A percentile compares a stretch with the other conserved stretches of the same genome.
phyloP scores from a whole-genome alignment of 2,329 filamentous ascomycete genomes.

The Juglanconis juglandina region DNA sequence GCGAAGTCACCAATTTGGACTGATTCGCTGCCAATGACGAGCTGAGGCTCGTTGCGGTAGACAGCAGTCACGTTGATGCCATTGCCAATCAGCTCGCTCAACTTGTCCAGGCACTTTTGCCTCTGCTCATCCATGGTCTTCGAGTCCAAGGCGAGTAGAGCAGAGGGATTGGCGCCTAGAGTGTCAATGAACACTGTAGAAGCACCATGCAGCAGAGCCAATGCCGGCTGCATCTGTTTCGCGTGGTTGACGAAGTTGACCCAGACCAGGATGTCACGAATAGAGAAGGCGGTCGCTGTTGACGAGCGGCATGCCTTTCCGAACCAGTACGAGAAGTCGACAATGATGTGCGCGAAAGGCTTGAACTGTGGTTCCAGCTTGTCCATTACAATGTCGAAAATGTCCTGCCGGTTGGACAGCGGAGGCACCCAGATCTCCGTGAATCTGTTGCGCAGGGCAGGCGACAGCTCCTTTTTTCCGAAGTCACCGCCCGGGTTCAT shows the following conservation, averaged over 20 bases:
- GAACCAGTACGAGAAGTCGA: slow-evolving; percentile 92
- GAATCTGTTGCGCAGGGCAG: slow-evolving; percentile 90
- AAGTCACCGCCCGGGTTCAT: slow-evolving; percentile 99
- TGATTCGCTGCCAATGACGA: slow-evolving; percentile 50
- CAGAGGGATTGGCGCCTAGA: slow-evolving; percentile 90
- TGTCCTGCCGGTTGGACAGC: slow-evolving; percentile 78
- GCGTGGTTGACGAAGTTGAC: slow-evolving; percentile 83
- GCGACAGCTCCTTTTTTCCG: slow-evolving; percentile 94
- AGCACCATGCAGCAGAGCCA: slow-evolving; percentile 72
- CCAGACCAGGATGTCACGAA: slow-evolving; percentile 91
- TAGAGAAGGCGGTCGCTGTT: slow-evolving; percentile 74
- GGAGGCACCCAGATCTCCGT: slow-evolving; percentile 98
- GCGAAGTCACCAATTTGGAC: slow-evolving; percentile 74
- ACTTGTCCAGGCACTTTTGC: slow-evolving; percentile 66
- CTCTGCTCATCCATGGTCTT: slow-evolving; percentile 70
- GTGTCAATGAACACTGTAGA: slow-evolving; percentile 95
- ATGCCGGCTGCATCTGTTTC: slow-evolving; percentile 40
- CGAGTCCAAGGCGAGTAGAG: slow-evolving; percentile 70
- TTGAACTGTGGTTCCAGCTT: slow-evolving; percentile 62
- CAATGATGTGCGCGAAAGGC: slow-evolving; percentile 64
- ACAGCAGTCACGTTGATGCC: slow-evolving; percentile 57
- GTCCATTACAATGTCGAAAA: slow-evolving; percentile 77
- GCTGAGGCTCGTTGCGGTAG: slow-evolving; percentile 61
- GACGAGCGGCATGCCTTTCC: slow-evolving; percentile 74
- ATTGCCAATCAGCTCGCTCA: slow-evolving; percentile 65